Evolutionary conservation across 176 grass and related monocot species (phyloP), one percentile per base, ranked within the genome.

Genomic region (Musa troglodytarum): DNA sequence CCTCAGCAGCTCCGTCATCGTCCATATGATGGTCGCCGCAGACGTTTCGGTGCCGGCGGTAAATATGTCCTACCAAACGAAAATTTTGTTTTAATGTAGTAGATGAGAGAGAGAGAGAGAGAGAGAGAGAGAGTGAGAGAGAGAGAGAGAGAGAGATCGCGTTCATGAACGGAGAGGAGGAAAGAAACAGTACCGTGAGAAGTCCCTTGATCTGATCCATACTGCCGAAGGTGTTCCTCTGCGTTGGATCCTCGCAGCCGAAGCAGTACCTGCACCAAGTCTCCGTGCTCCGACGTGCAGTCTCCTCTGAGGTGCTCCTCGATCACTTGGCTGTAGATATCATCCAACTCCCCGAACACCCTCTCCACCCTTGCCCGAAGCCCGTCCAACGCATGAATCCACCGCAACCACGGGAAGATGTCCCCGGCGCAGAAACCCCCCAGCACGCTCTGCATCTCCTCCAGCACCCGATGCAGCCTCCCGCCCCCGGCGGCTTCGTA

Each of bases 191-290:
- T 54, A 90, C 91, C 76, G 73, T 74, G 1, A 96, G 51, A 52
- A 92, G 79, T 58, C 84, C 89, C 80, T 89, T 92, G 81, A 96
- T 57, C 17, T 81, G 76, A 53, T 71, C 65, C 9, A 76, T 75
- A 21, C 72, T 85, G 52, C 71, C 17, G 65, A 96, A 87, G n/a
- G 82, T 86, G 72, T 19, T 59, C 50, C 69, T 51, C 53, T 87
- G 69, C 54, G 71, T 77, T 0, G 88, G 86, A 74, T 96, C 86
- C 10, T 23, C 83, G 88, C 23, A 96, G 85, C 63, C 81, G 82
- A 12, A 96, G 92, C 54, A 92, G 82, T 10, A 96, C 85, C 57
- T 92, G 80, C 0, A 96, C 89, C 63, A 96, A 51, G 74, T 96
- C 92, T 21, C 55, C 16, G 19, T 17, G 17, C 0, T 16, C 20